phyloP scores from a whole-genome alignment of 2,329 filamentous ascomycete genomes.

The Alternaria consortialis region DNA sequence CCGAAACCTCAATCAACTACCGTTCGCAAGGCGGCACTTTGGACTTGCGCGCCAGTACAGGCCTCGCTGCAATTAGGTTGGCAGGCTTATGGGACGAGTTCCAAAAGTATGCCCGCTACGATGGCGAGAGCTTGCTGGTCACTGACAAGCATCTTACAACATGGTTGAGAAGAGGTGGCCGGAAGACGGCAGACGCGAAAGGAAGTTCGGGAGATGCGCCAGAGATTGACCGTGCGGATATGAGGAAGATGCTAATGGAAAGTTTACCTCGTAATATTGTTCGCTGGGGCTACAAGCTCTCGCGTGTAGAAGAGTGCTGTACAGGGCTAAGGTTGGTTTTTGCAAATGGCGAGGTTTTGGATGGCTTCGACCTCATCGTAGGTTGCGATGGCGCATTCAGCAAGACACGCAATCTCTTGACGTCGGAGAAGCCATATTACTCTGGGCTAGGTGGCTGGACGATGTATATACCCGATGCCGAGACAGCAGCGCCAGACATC shows the following conservation, averaged over 20 bases:
- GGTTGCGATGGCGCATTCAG: conserved; percentile 58
- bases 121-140: conserved; percentile 55
- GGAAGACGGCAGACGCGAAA: conserved; percentile 15
- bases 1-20: conserved; percentile 34
- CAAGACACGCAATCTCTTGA: conserved; percentile 48
- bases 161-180: conserved; percentile 28
- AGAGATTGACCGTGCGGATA: conserved; percentile 36
- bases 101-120: conserved; percentile 50
- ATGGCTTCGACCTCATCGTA: conserved; percentile 54
- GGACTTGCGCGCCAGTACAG: conserved; percentile 62
- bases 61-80: conserved; percentile 60
- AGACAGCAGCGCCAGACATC: conserved; percentile 36
- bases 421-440: conserved; percentile 45
- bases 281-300: conserved; percentile 35
- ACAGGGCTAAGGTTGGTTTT: conserved; percentile 34
- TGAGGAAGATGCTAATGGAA: conserved; percentile 34
- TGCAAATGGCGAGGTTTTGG: conserved; percentile 33
- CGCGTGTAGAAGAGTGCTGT: conserved; percentile 23
- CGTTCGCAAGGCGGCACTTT: conserved; percentile 58
- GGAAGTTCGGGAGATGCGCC: conserved; percentile 28
- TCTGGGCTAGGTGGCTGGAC: conserved; percentile 48
- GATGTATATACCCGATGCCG: conserved; percentile 41
- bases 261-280: conserved; percentile 34
- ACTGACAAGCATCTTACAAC: conserved; percentile 49
- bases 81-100: conserved; percentile 62